These are phyloP conservation scores for Bodo saltans DNA, from an alignment of 78 protist species.

Conservation along the genomic window DNA sequence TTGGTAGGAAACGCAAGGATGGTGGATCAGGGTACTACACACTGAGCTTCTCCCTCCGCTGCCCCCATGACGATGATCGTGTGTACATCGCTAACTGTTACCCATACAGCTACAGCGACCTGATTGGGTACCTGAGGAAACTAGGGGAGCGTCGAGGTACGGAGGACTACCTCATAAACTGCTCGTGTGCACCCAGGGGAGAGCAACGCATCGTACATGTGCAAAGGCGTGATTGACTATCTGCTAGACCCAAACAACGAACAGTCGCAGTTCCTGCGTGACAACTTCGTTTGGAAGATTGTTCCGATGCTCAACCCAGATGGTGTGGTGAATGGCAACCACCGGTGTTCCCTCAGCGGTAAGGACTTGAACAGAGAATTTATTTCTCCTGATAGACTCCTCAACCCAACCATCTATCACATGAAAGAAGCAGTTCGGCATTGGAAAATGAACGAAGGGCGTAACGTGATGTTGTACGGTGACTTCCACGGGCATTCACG, in stretches of 20 bases:
- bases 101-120: conserved; percentile 64
- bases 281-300: conserved; percentile 62
- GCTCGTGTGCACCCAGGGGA: conserved; percentile 88
- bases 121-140: background rate
- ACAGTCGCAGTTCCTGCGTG: conserved; percentile 45
- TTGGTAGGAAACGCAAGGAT: background rate
- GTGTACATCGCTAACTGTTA: conserved; percentile 52
- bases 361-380: conserved; percentile 70
- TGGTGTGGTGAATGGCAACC: conserved; percentile 77
- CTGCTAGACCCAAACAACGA: conserved; percentile 35
- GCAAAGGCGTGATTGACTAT: conserved; percentile 60
- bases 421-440: conserved; percentile 17
- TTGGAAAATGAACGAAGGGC: conserved; percentile 14
- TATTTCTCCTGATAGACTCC: conserved; percentile 15
- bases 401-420: conserved; percentile 47
- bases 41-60: conserved; percentile 42
- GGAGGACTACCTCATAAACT: background rate
- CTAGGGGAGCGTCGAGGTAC: background rate
- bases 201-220: conserved; percentile 55
- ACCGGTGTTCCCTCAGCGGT: conserved; percentile 62
- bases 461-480: conserved; percentile 44
- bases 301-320: conserved; percentile 86
- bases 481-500: conserved; percentile 65
- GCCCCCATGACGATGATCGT: conserved; percentile 31
- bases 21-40: conserved; percentile 36